These are phyloP conservation scores for Solanum pinnatisectum DNA, from an alignment of 257 asterid genomes.

Conservation along the genomic window DNA sequence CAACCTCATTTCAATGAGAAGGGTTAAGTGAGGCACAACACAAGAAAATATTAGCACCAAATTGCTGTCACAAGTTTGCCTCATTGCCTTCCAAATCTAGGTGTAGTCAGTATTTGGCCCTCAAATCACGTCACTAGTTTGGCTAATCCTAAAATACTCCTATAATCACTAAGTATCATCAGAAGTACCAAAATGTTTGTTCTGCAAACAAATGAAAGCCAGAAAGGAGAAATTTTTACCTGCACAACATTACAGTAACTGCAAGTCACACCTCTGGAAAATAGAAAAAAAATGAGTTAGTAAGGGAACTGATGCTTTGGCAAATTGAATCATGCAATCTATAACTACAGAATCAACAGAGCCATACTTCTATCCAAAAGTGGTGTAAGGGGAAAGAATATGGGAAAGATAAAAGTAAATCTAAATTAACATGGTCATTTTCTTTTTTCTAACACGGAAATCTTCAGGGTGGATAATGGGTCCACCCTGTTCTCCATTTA, in stretches of 20 bases:
- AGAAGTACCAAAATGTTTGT: background rate
- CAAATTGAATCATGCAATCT: background rate
- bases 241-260: constrained; percentile 70
- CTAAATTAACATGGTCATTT: background rate
- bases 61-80: background rate
- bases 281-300: constrained; percentile 19
- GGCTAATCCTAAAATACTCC: background rate
- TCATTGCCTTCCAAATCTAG: background rate
- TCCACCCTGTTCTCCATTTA: background rate
- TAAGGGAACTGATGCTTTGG: background rate
- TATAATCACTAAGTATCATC: background rate
- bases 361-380: background rate
- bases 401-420: background rate
- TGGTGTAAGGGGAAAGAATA: background rate
- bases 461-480: background rate
- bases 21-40: background rate
- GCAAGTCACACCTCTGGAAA: constrained; percentile 75
- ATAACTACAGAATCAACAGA: background rate
- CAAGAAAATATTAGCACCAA: background rate
- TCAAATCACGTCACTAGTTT: background rate
- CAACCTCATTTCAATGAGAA: background rate
- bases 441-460: background rate
- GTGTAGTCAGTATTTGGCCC: background rate
- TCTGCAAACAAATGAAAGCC: background rate
- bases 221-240: constrained; percentile 30